Evolutionary conservation across 768 basidiomycete species (phyloP).

Genomic region (Mrakia gelida): DNA sequence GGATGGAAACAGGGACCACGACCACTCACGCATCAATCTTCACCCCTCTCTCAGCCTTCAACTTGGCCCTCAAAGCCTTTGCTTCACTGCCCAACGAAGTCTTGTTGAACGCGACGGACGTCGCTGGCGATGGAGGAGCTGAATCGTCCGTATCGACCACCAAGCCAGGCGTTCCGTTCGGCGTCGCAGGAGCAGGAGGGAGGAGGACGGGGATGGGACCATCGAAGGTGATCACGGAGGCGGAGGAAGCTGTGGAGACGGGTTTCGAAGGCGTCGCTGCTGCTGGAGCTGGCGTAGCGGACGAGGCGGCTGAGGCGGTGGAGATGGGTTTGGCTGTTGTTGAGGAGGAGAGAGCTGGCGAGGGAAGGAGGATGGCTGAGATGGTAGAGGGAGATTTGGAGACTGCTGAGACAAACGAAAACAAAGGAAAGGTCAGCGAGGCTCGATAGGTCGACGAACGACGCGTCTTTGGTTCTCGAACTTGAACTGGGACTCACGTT

Average conservation of each 20-base stretch:
- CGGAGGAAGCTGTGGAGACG: background rate
- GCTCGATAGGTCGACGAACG: background rate
- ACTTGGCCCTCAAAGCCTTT: background rate
- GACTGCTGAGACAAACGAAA: background rate
- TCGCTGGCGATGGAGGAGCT: background rate
- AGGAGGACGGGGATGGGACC: background rate
- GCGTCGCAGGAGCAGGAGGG: background rate
- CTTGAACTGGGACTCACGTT: background rate
- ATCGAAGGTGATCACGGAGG: background rate
- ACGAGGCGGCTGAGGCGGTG: background rate
- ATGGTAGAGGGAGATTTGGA: background rate
- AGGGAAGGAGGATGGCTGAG: background rate
- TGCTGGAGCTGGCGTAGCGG: background rate
- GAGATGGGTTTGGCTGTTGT: background rate
- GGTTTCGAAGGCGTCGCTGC: background rate
- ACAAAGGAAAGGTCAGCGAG: background rate
- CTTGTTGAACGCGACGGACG: background rate
- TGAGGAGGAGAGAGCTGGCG: background rate
- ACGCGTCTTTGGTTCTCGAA: background rate
- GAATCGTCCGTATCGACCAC: background rate
- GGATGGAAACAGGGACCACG: background rate
- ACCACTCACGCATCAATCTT: constrained; percentile 21
- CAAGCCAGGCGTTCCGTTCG: background rate
- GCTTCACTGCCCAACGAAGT: background rate
- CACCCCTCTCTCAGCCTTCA: constrained; percentile 12